Percentiles rank a stretch among this genome's conserved stretches.
Evolutionary conservation across 257 asterid species (phyloP).

Genomic region (Nicotiana tomentosiformis): DNA sequence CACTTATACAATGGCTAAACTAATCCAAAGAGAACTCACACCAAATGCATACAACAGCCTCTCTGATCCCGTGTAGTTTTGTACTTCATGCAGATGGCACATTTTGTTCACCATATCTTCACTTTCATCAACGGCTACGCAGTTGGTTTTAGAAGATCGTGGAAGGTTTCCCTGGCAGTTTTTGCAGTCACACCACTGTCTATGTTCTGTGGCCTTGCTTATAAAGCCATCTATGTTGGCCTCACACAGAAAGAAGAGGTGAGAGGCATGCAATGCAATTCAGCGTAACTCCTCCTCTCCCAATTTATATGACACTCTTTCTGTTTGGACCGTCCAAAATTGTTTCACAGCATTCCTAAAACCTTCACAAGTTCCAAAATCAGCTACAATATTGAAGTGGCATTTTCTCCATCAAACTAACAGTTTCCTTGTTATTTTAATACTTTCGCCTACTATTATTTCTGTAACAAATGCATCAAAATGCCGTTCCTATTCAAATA

Average conservation of each 20-base stretch:
- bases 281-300: neutral
- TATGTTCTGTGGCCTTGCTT: constrained; percentile 79
- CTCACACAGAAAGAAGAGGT: constrained; percentile 84
- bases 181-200: constrained; percentile 81
- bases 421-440: neutral
- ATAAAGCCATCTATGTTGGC: constrained; percentile 76
- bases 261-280: neutral
- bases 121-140: constrained; percentile 69
- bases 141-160: constrained; percentile 60
- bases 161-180: constrained; percentile 70
- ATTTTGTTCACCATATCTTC: constrained; percentile 74
- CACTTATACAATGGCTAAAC: neutral
- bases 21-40: neutral
- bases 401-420: neutral
- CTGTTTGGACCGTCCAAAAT: neutral
- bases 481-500: neutral
- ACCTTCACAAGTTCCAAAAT: neutral
- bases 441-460: neutral
- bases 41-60: neutral
- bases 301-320: neutral
- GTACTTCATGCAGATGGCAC: constrained; percentile 58
- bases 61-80: neutral
- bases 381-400: neutral
- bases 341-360: neutral
- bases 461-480: neutral